phyloP scores from a whole-genome alignment of 257 asterid species.

The Ocimum tenuiflorum region DNA sequence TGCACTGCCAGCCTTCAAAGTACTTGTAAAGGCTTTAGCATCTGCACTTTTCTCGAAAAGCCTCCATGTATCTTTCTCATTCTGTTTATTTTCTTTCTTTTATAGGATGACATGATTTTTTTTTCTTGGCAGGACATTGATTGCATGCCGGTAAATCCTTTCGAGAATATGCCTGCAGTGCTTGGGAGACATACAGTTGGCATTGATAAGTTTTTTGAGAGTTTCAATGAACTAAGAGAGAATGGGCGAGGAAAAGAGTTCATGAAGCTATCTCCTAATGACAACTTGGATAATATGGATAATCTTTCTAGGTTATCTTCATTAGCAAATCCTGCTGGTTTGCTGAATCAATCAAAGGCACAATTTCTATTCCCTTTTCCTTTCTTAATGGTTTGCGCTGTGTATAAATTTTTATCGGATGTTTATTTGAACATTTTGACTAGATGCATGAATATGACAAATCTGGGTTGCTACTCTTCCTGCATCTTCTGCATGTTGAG shows the following conservation, averaged over 20 bases:
- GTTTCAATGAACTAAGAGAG: slow-evolving; percentile 39
- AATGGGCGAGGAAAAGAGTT: slow-evolving; percentile 46
- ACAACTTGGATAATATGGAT: slow-evolving; percentile 33
- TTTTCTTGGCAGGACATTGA: slow-evolving; percentile 67
- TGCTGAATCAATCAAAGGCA: slow-evolving; percentile 59
- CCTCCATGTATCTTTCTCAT: no score
- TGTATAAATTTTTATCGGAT: neutral
- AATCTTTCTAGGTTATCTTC: slow-evolving; percentile 43
- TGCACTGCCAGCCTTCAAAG: no score
- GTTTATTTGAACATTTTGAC: neutral
- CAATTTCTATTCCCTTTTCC: slow-evolving; percentile 18
- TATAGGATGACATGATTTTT: slow-evolving; percentile 1
- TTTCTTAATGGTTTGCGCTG: neutral
- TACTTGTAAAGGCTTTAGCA: no score
- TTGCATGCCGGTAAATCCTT: slow-evolving; percentile 84
- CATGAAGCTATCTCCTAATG: slow-evolving; percentile 40
- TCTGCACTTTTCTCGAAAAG: no score
- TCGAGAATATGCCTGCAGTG: slow-evolving; percentile 65
- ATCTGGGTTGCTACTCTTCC: neutral
- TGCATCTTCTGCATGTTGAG: neutral
- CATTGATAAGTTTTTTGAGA: slow-evolving; percentile 48
- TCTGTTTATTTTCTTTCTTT: neutral
- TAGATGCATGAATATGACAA: neutral
- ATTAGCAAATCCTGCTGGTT: slow-evolving; percentile 36
- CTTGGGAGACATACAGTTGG: slow-evolving; percentile 38